Percentiles rank a stretch among this genome's conserved stretches.
Conservation (phyloP, 306 rosid species). For the Medicago arabica region DNA sequence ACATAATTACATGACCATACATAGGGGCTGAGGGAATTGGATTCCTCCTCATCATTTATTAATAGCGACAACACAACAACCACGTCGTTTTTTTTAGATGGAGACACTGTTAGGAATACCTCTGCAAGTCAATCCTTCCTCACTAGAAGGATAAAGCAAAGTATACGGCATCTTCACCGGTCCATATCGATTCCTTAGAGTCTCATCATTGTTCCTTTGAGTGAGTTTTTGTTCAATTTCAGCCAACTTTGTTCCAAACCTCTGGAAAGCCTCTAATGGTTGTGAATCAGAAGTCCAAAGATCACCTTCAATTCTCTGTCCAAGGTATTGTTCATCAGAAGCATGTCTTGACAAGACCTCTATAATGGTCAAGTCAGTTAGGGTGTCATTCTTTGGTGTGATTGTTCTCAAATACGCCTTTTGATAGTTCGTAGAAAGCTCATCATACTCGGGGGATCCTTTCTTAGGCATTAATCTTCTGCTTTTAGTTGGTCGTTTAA, state of each 20-base stretch:
- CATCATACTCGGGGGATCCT: constrained; percentile 61
- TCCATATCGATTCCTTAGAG: constrained; percentile 42
- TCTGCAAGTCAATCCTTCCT: constrained; percentile 64
- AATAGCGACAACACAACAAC: neutral
- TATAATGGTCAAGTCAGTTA: constrained; percentile 59
- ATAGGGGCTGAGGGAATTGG: constrained; percentile 4
- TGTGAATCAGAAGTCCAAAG: constrained; percentile 39
- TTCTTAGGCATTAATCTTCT: constrained; percentile 62
- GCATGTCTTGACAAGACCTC: constrained; percentile 74
- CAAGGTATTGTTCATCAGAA: constrained; percentile 64
- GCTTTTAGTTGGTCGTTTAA: constrained; percentile 71
- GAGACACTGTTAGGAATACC: constrained; percentile 86
- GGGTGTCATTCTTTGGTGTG: constrained; percentile 57
- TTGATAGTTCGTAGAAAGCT: constrained; percentile 54
- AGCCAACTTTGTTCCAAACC: constrained; percentile 38
- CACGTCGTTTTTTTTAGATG: constrained; percentile 9
- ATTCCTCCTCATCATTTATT: constrained; percentile 31
- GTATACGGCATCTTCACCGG: constrained; percentile 76
- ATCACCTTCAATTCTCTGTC: constrained; percentile 49
- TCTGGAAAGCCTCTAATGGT: constrained; percentile 36
- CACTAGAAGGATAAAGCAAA: constrained; percentile 68
- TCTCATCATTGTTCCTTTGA: constrained; percentile 40
- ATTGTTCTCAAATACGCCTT: constrained; percentile 59
- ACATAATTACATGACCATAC: neutral
- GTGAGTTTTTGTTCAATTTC: constrained; percentile 41